phyloP scores from a whole-genome alignment of 495 filamentous ascomycete genomes.

The Aspergillus sclerotiicarbonarius region DNA sequence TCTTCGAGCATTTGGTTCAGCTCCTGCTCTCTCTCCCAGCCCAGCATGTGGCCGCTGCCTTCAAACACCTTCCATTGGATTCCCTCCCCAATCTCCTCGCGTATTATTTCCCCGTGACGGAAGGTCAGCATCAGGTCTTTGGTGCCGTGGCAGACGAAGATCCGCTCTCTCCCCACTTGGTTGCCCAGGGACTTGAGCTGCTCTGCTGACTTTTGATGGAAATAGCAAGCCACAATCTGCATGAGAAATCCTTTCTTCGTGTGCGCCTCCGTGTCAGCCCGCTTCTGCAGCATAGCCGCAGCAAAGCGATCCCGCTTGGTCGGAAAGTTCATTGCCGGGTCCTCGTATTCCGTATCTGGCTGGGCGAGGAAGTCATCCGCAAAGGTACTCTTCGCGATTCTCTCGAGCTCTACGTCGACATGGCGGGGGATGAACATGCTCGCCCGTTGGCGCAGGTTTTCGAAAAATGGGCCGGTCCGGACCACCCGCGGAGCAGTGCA shows the following conservation, averaged over 20 bases:
- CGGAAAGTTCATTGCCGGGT: constrained; percentile 52
- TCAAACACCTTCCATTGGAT: constrained; percentile 57
- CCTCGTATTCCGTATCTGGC: constrained; percentile 57
- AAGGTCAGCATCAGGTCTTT: constrained; percentile 71
- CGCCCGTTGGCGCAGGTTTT: constrained; percentile 67
- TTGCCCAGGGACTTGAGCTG: constrained; percentile 65
- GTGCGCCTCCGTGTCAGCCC: constrained; percentile 52
- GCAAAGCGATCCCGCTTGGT: constrained; percentile 78
- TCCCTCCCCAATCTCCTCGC: constrained; percentile 47
- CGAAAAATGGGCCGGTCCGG: constrained; percentile 56
- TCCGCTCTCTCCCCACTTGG: constrained; percentile 65
- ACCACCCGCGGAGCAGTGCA: constrained; percentile 72
- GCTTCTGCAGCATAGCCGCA: constrained; percentile 70
- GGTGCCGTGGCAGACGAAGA: constrained; percentile 72
- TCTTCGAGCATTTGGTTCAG: constrained; percentile 58
- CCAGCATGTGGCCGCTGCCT: constrained; percentile 67
- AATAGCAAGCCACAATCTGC: constrained; percentile 74
- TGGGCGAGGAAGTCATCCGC: constrained; percentile 54
- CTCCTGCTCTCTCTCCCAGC: constrained; percentile 60
- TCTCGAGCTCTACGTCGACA: constrained; percentile 54
- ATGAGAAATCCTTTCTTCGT: constrained; percentile 66
- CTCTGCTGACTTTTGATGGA: constrained; percentile 67
- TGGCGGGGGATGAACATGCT: constrained; percentile 63
- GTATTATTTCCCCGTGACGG: constrained; percentile 60
- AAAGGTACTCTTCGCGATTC: constrained; percentile 60